Percentiles rank a stretch among this genome's conserved stretches.
phyloP scores from a whole-genome alignment of 2,329 filamentous ascomycete genomes.

The Monosporascus ibericus region DNA sequence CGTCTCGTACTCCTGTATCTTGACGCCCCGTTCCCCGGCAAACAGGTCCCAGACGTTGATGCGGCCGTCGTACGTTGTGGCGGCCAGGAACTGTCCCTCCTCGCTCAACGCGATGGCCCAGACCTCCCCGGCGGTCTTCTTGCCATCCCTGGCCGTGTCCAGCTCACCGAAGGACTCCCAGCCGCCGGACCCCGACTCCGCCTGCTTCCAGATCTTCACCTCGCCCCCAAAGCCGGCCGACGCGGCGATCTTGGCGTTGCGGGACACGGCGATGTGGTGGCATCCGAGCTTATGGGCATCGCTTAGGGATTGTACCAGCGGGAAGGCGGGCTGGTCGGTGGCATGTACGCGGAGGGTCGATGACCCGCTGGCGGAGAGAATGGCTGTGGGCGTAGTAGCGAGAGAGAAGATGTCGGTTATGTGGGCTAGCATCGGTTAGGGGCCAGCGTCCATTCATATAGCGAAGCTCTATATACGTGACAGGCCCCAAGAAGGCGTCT shows the following conservation, averaged over 20 bases:
- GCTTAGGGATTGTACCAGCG: conserved; percentile 71
- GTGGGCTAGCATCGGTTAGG: conserved; percentile 53
- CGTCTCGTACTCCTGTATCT: conserved; percentile 81
- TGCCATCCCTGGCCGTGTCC: conserved; percentile 20
- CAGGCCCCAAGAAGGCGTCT: neutral
- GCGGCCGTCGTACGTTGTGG: conserved; percentile 79
- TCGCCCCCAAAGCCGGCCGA: conserved; percentile 88
- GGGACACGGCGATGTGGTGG: conserved; percentile 75
- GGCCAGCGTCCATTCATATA: too few species aligned
- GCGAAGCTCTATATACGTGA: too few species aligned
- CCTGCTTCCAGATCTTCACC: conserved; percentile 71
- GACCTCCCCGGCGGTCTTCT: conserved; percentile 61
- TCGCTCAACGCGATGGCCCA: conserved; percentile 87
- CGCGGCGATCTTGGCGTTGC: conserved; percentile 65
- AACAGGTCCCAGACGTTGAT: conserved; percentile 81
- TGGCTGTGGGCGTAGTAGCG: conserved; percentile 64
- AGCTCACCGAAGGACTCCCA: conserved; percentile 46
- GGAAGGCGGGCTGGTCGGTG: conserved; percentile 64
- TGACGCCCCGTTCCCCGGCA: conserved; percentile 43
- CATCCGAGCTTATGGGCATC: conserved; percentile 82
- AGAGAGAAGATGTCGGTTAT: conserved; percentile 78
- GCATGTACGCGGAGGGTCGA: conserved; percentile 77
- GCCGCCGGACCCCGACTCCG: conserved; percentile 52
- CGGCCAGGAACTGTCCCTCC: conserved; percentile 79
- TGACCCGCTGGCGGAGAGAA: conserved; percentile 81